Evolutionary conservation across 176 grass and related monocot species (phyloP), one percentile per base, ranked within the genome.

Genomic region (Juncus inflexus): DNA sequence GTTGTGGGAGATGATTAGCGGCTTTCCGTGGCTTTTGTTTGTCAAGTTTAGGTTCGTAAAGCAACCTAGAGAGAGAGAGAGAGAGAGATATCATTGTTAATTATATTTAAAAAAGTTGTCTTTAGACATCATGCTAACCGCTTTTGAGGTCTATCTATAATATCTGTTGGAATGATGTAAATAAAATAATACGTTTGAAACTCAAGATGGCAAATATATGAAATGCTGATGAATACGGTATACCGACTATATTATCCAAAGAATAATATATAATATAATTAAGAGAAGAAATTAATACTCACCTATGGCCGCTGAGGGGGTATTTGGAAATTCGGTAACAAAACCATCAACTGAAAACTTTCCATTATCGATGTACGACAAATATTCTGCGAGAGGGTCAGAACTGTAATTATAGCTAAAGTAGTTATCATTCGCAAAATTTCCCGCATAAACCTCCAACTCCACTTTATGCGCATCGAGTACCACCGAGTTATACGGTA

Each of bases 341-440:
- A 99, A 70, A n/a, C 94, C 94, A 78, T 99, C 94, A 72, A 99
- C 83, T 41, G 94, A 84, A 65, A 99, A 99, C 4, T 4, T 69
- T 51, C 65, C 83, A 54, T 99, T 99, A 83, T 99, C 94, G 63
- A 99, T 78, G 58, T 81, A 92, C 0, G 66, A 74, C 37, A 92
- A 81, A 84, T 81, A 86, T 72, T 99, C 94, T 36, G 85, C 78
- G 55, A 99, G 28, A 14, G 94, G 88, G 69, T 99, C 94, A 3
- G 89, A 82, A 61, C 94, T 99, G 62, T 89, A 63, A 78, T 92
- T 99, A 61, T 86, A 92, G 53, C 94, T 92, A 72, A 91, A 6
- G 14, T 3, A 1, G 62, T 86, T 42, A 58, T 99, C 94, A 75
- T 99, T 99, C 0, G 75, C 94, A 76, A 99, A 86, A 62, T 82